Evolutionary conservation across 768 basidiomycete species (phyloP).

Genomic region (Ramaria rubella): DNA sequence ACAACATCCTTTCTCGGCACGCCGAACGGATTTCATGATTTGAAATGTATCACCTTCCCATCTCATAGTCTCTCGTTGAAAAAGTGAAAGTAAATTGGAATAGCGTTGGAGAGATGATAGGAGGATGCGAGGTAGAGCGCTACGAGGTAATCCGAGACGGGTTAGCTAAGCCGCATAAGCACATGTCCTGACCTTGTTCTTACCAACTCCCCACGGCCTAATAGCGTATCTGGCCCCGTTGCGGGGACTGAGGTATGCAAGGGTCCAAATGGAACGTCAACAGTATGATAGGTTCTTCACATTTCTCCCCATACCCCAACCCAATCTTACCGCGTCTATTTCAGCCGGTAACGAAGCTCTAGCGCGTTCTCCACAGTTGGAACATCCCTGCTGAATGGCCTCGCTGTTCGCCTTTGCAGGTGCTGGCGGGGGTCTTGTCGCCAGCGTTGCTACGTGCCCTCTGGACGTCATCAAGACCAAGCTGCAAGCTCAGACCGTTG

Average conservation of each 20-base stretch:
- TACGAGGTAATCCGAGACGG: not conserved
- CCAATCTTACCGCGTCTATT: not conserved
- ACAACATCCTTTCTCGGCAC: too few species aligned
- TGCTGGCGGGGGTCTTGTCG: slow-evolving; percentile 89
- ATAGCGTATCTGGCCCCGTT: slow-evolving; percentile 1
- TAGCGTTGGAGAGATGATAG: too few species aligned
- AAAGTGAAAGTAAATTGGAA: too few species aligned
- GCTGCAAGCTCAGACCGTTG: slow-evolving; percentile 83
- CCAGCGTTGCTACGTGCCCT: slow-evolving; percentile 91
- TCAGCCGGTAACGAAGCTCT: slow-evolving; percentile 5
- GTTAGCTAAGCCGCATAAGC: not conserved
- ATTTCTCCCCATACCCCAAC: not conserved
- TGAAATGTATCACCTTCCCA: too few species aligned
- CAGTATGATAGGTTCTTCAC: slow-evolving; percentile 11
- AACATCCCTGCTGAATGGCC: slow-evolving; percentile 2
- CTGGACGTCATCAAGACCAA: slow-evolving; percentile 98
- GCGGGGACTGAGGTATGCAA: slow-evolving; percentile 4
- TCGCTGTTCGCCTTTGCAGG: slow-evolving; percentile 46
- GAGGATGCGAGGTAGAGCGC: too few species aligned
- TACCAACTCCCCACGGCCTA: not conserved
- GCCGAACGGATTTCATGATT: too few species aligned
- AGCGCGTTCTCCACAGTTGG: not conserved
- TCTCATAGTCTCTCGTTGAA: too few species aligned
- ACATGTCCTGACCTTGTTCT: not conserved
- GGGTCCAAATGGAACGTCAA: slow-evolving; percentile 13